Base-by-base conservation (phyloP, 2,329 filamentous ascomycete species). In the Trichoderma guizhouense region DNA sequence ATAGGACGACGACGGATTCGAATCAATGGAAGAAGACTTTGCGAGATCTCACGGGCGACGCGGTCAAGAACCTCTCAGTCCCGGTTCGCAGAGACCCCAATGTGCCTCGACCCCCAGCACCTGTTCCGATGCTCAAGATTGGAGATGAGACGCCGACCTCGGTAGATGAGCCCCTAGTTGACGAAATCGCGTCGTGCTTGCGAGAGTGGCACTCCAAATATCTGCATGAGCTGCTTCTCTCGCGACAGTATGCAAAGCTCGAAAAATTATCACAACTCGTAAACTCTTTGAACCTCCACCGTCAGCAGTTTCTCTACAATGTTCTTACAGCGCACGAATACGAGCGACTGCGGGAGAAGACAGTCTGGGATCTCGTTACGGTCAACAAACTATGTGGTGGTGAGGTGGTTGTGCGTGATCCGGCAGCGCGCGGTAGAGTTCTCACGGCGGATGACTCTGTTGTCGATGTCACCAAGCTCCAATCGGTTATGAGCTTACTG, bases 191-290 rank as follows among this genome's bases (percentile, higher is more conserved):
- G 15, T 98, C 95, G 4, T 99, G 96, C 80, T 84, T 99, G 74
- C 90, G 96, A 76, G 96, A 99, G 86, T 99, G 96, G 97, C 95
- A 99, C 83, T 97, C 96, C 24, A 97, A 95, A 21, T 97, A 98
- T 79, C 87, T 99, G 18, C 97, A 99, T 82, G 94, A 97, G 79
- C 86, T 98, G 28, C 87, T 99, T 1, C 88, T 99, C 9, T 90
- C 90, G 24, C 89, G 94, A 73, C 90, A 95, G 79, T 99, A 99
- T 82, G 84, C 87, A 64, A 88, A 91, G 69, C 85, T 99, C 70
- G 94, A 97, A 77, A 90, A 92, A 74, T 90, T 98, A 79, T 93
- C 94, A 1, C 88, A 88, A 71, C 87, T 98, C 69, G 92, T 98
- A 58, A 89, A 91, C 64, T 90, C 91, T n/a, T 86, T 99, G 73